Conservation (phyloP, 441 rosid species). For the Populus hybrid region DNA sequence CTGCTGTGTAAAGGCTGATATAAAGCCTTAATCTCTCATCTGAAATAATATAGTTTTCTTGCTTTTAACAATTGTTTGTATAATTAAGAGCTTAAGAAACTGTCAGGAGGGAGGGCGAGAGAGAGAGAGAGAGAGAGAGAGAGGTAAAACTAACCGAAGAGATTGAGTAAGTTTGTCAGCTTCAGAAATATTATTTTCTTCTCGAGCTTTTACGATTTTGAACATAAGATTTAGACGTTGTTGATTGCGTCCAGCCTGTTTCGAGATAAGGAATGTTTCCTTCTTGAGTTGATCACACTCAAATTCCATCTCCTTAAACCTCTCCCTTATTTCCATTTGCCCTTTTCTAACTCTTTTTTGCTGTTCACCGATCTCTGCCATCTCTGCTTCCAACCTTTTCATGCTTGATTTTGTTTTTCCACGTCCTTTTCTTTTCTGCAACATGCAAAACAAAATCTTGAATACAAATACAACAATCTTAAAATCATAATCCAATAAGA, state of each 20-base stretch:
- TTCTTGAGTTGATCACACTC: neutral
- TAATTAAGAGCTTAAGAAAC: no score
- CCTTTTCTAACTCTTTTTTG: neutral
- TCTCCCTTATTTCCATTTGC: neutral
- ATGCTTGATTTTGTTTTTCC: neutral
- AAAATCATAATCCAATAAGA: no score
- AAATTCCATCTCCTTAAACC: neutral
- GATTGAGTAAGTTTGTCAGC: neutral
- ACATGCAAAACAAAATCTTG: neutral
- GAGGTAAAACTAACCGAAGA: neutral
- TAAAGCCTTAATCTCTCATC: no score
- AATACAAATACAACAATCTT: no score
- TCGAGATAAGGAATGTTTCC: neutral
- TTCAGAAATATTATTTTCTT: neutral
- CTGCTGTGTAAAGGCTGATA: no score
- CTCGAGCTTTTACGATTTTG: neutral
- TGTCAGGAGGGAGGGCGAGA: no score
- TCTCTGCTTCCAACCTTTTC: neutral
- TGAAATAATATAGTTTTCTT: no score
- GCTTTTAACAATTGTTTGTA: no score
- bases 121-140: no score
- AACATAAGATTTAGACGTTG: neutral
- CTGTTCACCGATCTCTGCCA: neutral
- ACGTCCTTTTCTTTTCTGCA: neutral
- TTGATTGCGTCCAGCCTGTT: neutral